Conservation (phyloP, 257 asterid species). For the Solanum chilense region DNA sequence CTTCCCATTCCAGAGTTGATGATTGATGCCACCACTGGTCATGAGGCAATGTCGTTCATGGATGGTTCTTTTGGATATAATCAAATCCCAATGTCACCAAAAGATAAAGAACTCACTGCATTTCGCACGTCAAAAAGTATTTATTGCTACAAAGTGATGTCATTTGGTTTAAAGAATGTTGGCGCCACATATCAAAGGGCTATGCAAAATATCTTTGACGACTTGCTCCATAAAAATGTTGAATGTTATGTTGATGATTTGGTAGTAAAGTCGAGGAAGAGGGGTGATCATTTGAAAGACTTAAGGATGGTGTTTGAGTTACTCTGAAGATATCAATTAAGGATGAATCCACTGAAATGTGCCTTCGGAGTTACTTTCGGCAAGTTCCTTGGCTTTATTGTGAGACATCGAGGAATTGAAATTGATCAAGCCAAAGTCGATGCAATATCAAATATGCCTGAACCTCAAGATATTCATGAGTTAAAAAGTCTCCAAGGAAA, state of each 20-base stretch:
- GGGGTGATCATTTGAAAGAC: not conserved
- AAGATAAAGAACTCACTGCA: not conserved
- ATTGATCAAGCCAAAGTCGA: not conserved
- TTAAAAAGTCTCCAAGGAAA: not conserved
- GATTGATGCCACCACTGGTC: not conserved
- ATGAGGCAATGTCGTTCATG: not conserved
- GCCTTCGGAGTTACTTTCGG: not conserved
- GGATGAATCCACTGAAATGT: not conserved
- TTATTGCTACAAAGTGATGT: not conserved
- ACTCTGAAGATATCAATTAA: not conserved
- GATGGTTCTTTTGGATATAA: not conserved
- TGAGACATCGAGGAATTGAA: not conserved
- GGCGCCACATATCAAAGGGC: not conserved
- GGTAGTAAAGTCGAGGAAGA: not conserved
- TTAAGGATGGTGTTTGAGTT: not conserved
- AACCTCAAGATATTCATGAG: no score
- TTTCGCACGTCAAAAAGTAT: not conserved
- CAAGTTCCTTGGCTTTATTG: not conserved
- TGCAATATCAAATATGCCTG: not conserved
- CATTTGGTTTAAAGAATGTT: not conserved
- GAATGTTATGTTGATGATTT: not conserved
- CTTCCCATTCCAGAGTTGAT: not conserved
- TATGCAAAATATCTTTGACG: not conserved
- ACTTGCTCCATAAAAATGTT: not conserved
- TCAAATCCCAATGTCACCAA: not conserved